phyloP scores from a whole-genome alignment of 768 basidiomycete species.

The Rhizopogon vulgaris region DNA sequence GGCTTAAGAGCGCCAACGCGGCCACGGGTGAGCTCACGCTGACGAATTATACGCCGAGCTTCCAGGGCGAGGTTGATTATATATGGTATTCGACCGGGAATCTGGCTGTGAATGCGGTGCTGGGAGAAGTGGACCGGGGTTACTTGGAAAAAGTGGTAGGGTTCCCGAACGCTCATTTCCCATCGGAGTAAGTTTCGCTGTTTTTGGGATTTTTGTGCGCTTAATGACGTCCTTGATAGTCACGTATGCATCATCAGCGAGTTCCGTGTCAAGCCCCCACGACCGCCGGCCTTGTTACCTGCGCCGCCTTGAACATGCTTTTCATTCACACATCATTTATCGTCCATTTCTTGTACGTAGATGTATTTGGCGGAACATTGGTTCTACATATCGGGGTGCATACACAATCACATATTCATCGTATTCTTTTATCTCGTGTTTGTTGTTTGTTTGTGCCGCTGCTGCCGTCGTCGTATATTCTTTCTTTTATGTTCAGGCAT shows the following conservation, averaged over 20 bases:
- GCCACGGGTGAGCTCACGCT: constrained; percentile 53
- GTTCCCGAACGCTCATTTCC: constrained; percentile 95
- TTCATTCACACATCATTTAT: constrained; percentile 8
- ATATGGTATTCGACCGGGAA: constrained; percentile 83
- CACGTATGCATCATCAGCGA: constrained; percentile 68
- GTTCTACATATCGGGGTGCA: constrained; percentile 6
- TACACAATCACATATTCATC: constrained; percentile 1
- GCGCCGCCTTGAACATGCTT: not conserved
- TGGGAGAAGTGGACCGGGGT: constrained; percentile 77
- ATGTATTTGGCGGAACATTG: constrained; percentile 21
- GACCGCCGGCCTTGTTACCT: constrained; percentile 13
- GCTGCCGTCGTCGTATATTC: constrained; percentile 11
- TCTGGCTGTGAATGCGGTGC: constrained; percentile 71
- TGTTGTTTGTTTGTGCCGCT: not conserved
- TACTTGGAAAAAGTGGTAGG: constrained; percentile 92
- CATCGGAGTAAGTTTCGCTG: constrained; percentile 75
- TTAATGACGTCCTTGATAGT: constrained; percentile 31
- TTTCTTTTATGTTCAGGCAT: constrained; percentile 12
- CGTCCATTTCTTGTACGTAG: constrained; percentile 8
- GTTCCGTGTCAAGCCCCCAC: constrained; percentile 75
- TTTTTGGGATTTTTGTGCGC: constrained; percentile 2
- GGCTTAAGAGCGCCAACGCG: constrained; percentile 82
- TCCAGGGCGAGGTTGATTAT: constrained; percentile 86
- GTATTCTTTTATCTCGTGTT: not conserved
- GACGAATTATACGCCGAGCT: constrained; percentile 89